Evolutionary conservation across 352 stramenopile species (phyloP).

Genomic region (Blastocystis sp.): DNA sequence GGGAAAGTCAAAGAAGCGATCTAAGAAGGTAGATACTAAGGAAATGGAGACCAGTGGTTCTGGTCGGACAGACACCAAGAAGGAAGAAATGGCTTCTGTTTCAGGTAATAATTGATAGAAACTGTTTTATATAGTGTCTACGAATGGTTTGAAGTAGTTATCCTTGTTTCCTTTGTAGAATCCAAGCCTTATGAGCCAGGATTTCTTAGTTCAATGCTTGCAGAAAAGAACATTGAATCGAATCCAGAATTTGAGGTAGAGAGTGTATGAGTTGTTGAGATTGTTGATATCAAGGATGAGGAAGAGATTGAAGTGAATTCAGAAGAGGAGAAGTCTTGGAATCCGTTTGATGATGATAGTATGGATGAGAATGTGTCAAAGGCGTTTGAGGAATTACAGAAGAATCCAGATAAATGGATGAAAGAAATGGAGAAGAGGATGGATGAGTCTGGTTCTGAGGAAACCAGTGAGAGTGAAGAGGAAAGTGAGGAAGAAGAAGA

Average conservation of each 20-base stretch:
- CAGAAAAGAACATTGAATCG: constrained; percentile 26
- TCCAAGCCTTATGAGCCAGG: constrained; percentile 26
- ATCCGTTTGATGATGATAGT: constrained; percentile 24
- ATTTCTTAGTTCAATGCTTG: constrained; percentile 12
- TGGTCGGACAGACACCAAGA: too few relatives aligned
- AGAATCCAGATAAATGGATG: constrained; percentile 62
- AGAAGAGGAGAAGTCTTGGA: constrained; percentile 48
- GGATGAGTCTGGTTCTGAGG: constrained; percentile 7
- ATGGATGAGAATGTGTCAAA: constrained; percentile 42
- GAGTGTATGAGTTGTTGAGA: background rate
- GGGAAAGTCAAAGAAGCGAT: too few relatives aligned
- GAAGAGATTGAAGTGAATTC: constrained; percentile 54
- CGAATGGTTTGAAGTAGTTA: too few relatives aligned
- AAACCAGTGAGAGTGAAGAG: background rate
- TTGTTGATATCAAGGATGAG: constrained; percentile 24
- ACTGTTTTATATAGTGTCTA: too few relatives aligned
- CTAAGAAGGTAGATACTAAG: background rate
- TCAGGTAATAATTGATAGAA: too few relatives aligned
- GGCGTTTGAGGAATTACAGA: constrained; percentile 26
- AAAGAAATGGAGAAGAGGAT: constrained; percentile 44
- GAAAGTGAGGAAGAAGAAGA: constrained; percentile 20
- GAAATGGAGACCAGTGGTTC: background rate
- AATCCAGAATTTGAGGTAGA: constrained; percentile 43
- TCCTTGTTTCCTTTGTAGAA: background rate
- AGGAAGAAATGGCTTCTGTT: too few relatives aligned